Percentiles rank a stretch among this genome's conserved stretches.
Conservation (phyloP, 208 protist species). For the Trypanosoma boissoni region DNA sequence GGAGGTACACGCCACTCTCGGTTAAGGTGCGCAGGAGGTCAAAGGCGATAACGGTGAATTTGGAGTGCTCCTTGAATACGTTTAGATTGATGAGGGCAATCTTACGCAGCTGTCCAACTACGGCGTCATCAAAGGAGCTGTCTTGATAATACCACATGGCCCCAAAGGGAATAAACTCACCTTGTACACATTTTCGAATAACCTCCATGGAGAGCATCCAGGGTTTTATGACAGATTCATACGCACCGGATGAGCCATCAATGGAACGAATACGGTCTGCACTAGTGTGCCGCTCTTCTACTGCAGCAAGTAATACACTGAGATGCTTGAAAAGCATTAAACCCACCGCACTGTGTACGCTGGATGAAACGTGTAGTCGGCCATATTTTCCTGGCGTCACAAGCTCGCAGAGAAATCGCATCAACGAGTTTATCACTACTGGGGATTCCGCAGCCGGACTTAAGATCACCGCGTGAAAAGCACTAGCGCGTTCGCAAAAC, state of each 20-base stretch:
- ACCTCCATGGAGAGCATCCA: slow-evolving; percentile 62
- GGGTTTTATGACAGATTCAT: slow-evolving; percentile 79
- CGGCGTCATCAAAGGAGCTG: slow-evolving; percentile 72
- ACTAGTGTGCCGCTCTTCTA: slow-evolving; percentile 65
- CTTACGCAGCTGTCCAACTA: slow-evolving; percentile 66
- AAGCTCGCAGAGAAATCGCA: slow-evolving; percentile 71
- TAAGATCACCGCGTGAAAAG: slow-evolving; percentile 42
- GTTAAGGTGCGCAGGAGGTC: slow-evolving; percentile 65
- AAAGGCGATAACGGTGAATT: slow-evolving; percentile 46
- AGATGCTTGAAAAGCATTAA: slow-evolving; percentile 78
- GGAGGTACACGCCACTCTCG: slow-evolving; percentile 68
- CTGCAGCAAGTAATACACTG: slow-evolving; percentile 45
- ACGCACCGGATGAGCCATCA: slow-evolving; percentile 30
- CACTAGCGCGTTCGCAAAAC: slow-evolving; percentile 48
- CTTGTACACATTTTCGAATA: slow-evolving; percentile 55
- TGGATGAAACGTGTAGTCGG: slow-evolving; percentile 31
- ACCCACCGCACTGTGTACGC: slow-evolving; percentile 53
- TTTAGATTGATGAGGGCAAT: slow-evolving; percentile 47
- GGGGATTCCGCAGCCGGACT: slow-evolving; percentile 38
- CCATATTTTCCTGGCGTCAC: slow-evolving; percentile 49
- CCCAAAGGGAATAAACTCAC: slow-evolving; percentile 70
- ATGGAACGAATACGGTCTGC: slow-evolving; percentile 49
- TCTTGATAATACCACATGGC: slow-evolving; percentile 86
- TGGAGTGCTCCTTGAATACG: slow-evolving; percentile 69
- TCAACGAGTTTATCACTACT: slow-evolving; percentile 64